Evolutionary conservation across 192 early-diverging fungal species (phyloP), one percentile per base, ranked within the genome.

Genomic region (Martensiomyces pterosporus): DNA sequence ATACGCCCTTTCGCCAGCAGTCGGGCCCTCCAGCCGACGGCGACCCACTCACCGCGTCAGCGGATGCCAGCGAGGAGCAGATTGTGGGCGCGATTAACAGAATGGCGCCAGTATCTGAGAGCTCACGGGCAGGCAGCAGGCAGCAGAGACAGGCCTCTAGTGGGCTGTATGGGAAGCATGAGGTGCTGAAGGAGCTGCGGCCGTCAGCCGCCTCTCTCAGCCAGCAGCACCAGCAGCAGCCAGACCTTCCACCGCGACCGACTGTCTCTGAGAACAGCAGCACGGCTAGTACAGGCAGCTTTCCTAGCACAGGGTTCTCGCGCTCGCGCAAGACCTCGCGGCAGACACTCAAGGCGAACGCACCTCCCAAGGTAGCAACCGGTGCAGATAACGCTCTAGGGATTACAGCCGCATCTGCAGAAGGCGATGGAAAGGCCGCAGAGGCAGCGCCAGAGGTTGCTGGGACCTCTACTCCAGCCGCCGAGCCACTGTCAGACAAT

Each of bases 231-330:
- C 4, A 26, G 39, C 4, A 33, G 29, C 9, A 25, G 24, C 14
- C 10, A n/a, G n/a, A n/a, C n/a, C n/a, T n/a, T n/a, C 17, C 12
- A 6, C 25, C 25, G 22, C 15, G 2, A 16, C 19, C 35, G 37
- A 39, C 26, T 10, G 27, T 17, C 7, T 17, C 42, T 3, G 12
- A 13, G 10, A n/a, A n/a, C n/a, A n/a, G n/a, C n/a, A n/a, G n/a
- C n/a, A n/a, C n/a, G n/a, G n/a, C n/a, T n/a, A 23, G n/a, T 6
- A 32, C 27, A 1, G 9, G 34, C 24, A 50, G 59, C 40, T 70
- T 70, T 43, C 67, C 67, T 0, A 70, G 67, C 41, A 70, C 67
- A 1, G 67, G 67, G 24, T 46, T 70, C 36, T 56, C 60, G 43
- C 43, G 60, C 9, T 36, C 56, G 13, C 60, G 67, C 45, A 69